A percentile compares a stretch with the other conserved stretches of the same genome.
Evolutionary conservation across 2,329 filamentous ascomycete genomes (phyloP).

Genomic region (Talaromyces sp.): DNA sequence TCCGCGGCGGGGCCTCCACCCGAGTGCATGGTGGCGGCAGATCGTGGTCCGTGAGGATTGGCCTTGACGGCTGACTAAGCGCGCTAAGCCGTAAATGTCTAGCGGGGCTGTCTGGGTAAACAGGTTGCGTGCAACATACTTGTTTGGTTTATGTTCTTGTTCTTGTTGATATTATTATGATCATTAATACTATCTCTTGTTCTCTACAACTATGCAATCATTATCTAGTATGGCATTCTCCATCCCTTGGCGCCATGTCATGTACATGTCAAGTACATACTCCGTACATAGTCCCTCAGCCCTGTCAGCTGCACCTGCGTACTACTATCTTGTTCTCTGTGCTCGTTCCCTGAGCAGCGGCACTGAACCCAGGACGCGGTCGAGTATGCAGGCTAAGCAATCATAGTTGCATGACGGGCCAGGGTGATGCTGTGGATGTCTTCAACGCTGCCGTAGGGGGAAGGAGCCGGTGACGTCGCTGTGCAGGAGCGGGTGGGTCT

Average conservation of each 20-base stretch:
- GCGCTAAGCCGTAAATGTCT: not conserved
- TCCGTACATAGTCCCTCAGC: too few species aligned
- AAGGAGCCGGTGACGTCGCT: not conserved
- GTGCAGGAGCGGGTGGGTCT: not conserved
- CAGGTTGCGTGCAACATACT: not conserved
- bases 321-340: too few species aligned
- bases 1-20: slow-evolving; percentile 3
- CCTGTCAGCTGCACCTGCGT: too few species aligned
- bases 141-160: not conserved
- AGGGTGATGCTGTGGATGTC: not conserved
- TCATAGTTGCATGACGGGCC: not conserved
- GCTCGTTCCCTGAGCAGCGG: too few species aligned
- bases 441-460: not conserved
- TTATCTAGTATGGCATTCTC: too few species aligned
- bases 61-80: not conserved
- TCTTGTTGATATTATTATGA: not conserved
- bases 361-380: too few species aligned
- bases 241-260: too few species aligned
- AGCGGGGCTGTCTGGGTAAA: not conserved
- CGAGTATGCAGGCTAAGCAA: not conserved
- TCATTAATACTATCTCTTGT: too few species aligned
- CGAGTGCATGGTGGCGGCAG: slow-evolving; percentile 12
- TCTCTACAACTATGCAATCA: too few species aligned
- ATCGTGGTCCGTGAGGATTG: slow-evolving; percentile 9
- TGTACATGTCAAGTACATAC: too few species aligned